A percentile compares a stretch with the other conserved stretches of the same genome.
These are phyloP conservation scores for Ajuga reptans DNA, from an alignment of 305 asterid species.

Conservation along the genomic window DNA sequence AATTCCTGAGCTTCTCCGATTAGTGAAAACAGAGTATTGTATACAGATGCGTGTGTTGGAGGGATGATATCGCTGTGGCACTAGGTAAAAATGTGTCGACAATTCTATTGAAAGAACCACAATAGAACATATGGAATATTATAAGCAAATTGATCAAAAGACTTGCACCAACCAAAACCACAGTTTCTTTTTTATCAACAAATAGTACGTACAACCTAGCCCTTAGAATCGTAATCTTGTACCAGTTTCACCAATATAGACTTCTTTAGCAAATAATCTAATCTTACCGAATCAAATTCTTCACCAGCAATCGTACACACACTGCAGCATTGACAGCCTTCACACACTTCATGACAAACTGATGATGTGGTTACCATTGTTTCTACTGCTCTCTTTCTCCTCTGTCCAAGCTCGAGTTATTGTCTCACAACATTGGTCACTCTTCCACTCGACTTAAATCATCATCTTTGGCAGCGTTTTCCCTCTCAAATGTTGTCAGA, in stretches of 20 bases:
- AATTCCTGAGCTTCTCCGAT: too few relatives aligned
- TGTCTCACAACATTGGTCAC: neutral
- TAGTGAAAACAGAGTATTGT: too few relatives aligned
- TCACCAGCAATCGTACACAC: neutral
- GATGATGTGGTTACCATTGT: neutral
- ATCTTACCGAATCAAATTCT: neutral
- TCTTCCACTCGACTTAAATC: neutral
- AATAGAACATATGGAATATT: too few relatives aligned
- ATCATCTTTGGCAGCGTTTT: neutral
- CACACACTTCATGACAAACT: neutral
- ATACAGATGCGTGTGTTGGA: too few relatives aligned
- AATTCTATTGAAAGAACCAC: too few relatives aligned
- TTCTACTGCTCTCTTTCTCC: constrained; percentile 7
- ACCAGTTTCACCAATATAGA: neutral
- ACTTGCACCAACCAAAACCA: too few relatives aligned
- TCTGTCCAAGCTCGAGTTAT: neutral
- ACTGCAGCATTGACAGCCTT: neutral
- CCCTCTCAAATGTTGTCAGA: neutral
- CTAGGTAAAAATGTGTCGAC: too few relatives aligned
- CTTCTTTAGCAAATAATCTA: neutral
- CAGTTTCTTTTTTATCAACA: too few relatives aligned
- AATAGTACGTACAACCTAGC: too few relatives aligned
- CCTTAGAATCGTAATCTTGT: too few relatives aligned
- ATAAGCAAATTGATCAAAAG: too few relatives aligned
- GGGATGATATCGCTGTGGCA: too few relatives aligned